Conservation (phyloP, 352 stramenopile genomes). For the Globisporangium spiculum region DNA sequence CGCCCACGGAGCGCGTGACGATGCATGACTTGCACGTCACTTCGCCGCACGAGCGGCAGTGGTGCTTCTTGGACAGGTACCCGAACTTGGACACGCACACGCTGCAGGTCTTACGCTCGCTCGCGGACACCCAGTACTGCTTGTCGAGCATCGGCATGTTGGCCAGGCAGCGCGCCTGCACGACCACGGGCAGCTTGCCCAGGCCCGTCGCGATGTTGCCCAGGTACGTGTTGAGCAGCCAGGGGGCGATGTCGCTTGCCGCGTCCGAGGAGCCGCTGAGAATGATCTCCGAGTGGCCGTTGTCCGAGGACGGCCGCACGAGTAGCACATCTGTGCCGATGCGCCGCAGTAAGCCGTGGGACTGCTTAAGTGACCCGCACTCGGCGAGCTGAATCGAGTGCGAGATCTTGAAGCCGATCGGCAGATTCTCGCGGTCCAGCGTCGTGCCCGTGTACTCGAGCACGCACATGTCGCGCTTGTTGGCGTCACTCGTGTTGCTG, state of each 20-base stretch:
- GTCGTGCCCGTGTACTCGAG: slow-evolving; percentile 73
- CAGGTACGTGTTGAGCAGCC: slow-evolving; percentile 42
- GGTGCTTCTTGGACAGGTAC: slow-evolving; percentile 71
- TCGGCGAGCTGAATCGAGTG: slow-evolving; percentile 54
- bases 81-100: slow-evolving; percentile 62
- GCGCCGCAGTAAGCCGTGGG: slow-evolving; percentile 51
- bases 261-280: slow-evolving; percentile 45
- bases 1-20: slow-evolving; percentile 43
- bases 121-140: slow-evolving; percentile 37
- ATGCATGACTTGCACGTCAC: slow-evolving; percentile 78
- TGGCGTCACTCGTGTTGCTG: slow-evolving; percentile 38
- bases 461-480: slow-evolving; percentile 64
- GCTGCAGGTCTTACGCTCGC: slow-evolving; percentile 56
- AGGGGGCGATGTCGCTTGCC: slow-evolving; percentile 35
- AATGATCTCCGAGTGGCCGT: slow-evolving; percentile 52
- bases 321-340: slow-evolving; percentile 53
- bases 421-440: slow-evolving; percentile 44
- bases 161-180: slow-evolving; percentile 46
- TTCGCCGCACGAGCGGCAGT: slow-evolving; percentile 74
- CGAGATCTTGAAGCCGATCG: slow-evolving; percentile 60
- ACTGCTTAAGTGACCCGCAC: slow-evolving; percentile 60
- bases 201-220: slow-evolving; percentile 32
- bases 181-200: slow-evolving; percentile 47
- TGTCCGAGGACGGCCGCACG: slow-evolving; percentile 37
- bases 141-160: slow-evolving; percentile 48